Conservation (phyloP, 106 monocot genomes). For the Apostasia ramifera region DNA sequence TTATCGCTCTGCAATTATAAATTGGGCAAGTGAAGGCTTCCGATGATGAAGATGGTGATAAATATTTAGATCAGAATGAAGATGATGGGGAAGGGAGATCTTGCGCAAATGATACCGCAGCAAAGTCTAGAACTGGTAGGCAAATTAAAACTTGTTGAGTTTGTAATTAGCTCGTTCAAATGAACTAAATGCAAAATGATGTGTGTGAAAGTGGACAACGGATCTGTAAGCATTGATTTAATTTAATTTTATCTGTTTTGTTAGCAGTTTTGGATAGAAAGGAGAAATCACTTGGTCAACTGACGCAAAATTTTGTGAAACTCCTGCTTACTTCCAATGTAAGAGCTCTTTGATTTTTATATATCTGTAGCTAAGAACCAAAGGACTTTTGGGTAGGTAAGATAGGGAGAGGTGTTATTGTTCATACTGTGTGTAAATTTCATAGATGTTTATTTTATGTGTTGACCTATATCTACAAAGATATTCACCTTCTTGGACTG, state of each 20-base stretch:
- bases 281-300: slow-evolving; percentile 86
- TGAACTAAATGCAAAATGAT: too few species aligned
- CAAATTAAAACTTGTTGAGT: too few species aligned
- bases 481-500: too few species aligned
- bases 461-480: too few species aligned
- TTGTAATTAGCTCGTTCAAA: background rate
- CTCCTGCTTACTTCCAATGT: slow-evolving; percentile 75
- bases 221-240: background rate
- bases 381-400: too few species aligned
- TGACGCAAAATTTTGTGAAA: slow-evolving; percentile 91
- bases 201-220: background rate
- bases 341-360: slow-evolving; percentile 7
- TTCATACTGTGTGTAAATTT: too few species aligned
- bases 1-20: background rate
- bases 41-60: slow-evolving; percentile 54
- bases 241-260: background rate
- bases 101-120: slow-evolving; percentile 4
- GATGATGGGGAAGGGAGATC: slow-evolving; percentile 30
- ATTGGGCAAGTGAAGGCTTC: slow-evolving; percentile 15
- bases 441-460: too few species aligned
- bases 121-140: slow-evolving; percentile 31
- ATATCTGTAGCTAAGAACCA: too few species aligned
- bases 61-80: slow-evolving; percentile 16
- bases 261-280: slow-evolving; percentile 28
- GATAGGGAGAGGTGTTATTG: too few species aligned